Evolutionary conservation across 805 yeast genomes (phyloP).

Genomic region (Yarrowia divulgata): DNA sequence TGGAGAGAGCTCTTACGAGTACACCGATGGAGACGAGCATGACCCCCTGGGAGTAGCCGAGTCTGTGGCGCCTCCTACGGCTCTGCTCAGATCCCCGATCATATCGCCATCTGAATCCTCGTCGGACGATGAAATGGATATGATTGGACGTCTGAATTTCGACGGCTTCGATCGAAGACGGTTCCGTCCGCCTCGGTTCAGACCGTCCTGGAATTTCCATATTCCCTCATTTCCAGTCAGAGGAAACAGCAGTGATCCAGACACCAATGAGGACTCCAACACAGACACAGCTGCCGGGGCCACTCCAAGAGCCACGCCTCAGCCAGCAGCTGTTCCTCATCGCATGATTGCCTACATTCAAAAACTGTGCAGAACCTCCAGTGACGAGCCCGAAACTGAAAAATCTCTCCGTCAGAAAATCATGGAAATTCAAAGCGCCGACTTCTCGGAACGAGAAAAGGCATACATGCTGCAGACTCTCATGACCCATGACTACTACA

Average conservation of each 20-base stretch:
- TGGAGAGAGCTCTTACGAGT: slow-evolving; percentile 14
- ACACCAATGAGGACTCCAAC: slow-evolving; percentile 21
- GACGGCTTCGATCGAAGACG: slow-evolving; percentile 28
- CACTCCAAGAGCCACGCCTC: background rate
- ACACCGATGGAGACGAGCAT: slow-evolving; percentile 42
- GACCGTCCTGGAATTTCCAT: slow-evolving; percentile 42
- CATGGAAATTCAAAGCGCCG: slow-evolving; percentile 46
- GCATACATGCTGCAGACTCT: slow-evolving; percentile 50
- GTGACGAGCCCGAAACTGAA: slow-evolving; percentile 38
- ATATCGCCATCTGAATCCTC: slow-evolving; percentile 10
- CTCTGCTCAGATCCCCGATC: too few species aligned
- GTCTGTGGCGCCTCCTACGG: too few species aligned
- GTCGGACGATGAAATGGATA: slow-evolving; percentile 50
- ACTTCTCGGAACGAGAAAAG: slow-evolving; percentile 49
- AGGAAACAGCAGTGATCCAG: slow-evolving; percentile 19
- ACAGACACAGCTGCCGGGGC: slow-evolving; percentile 1
- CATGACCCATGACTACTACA: slow-evolving; percentile 51
- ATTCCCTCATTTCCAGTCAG: slow-evolving; percentile 28
- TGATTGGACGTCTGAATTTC: slow-evolving; percentile 43
- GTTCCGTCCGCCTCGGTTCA: slow-evolving; percentile 40
- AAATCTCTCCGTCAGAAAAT: slow-evolving; percentile 48
- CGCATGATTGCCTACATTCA: slow-evolving; percentile 34
- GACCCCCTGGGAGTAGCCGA: too few species aligned
- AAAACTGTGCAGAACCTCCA: background rate
- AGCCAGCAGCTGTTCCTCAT: slow-evolving; percentile 7